Evolutionary conservation across 257 asterid genomes (phyloP), one percentile per base, ranked within the genome.

Genomic region (Ilex aquifolium): DNA sequence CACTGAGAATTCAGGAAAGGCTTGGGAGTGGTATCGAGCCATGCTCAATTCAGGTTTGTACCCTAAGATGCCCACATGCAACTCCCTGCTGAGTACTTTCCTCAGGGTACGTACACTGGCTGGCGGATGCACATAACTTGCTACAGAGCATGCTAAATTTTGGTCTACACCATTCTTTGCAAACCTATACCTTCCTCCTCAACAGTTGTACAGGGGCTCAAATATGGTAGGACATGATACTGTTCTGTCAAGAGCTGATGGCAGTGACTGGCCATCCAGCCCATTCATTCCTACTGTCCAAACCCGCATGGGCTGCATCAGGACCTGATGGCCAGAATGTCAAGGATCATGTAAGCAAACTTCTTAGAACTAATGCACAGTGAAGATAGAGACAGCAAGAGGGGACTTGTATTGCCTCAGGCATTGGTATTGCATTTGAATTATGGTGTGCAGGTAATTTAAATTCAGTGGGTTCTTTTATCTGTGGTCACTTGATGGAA

Each of bases 51-150:
- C 91, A 0, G 97, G 95, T 44, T 70, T 92, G 59, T 61, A 88
- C 66, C 99, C 99, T 4, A 92, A 92, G 31, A 95, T 92, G 21
- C 99, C 99, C 7, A 89, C 99, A 0, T 92, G 97, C 76, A 92
- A 92, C 65, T 92, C 99, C 36, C 79, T 89, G 32, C 91, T 92
- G 5, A 87, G 99, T 59, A 95, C 99, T 65, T 87, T 92, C 77
- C 85, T 92, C n/a, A 79, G 99, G 67, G 97, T 87, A 17, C 99
- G 97, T 87, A 17, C 99, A 89, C 76, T 82, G 96, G 5, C 83
- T 92, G 7, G 65, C 76, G 1, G 97, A 92, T 63, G 99, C 99
- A 3, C 81, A 80, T 52, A 62, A 84, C 70, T 75, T 92, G 76
- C 96, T 92, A n/a, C 82, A 76, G 59, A 83, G 84, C 84, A 92